Evolutionary conservation across 495 filamentous ascomycete species (phyloP).

Genomic region (Neurospora sp.): DNA sequence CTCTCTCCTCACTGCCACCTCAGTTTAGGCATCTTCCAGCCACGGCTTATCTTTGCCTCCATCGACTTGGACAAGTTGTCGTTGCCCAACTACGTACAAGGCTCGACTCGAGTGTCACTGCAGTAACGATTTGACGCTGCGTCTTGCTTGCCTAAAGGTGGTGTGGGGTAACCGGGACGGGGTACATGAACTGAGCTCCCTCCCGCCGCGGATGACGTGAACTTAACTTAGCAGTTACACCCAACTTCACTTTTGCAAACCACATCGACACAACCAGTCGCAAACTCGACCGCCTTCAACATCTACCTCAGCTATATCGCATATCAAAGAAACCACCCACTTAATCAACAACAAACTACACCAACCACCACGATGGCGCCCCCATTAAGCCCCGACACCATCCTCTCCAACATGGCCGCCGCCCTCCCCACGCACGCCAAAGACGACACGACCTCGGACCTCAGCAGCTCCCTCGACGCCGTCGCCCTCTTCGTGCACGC

Average conservation of each 20-base stretch:
- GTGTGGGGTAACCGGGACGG: background rate
- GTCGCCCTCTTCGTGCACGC: constrained; percentile 79
- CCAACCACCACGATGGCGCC: constrained; percentile 5
- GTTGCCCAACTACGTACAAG: background rate
- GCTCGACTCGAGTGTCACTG: background rate
- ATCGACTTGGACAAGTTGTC: background rate
- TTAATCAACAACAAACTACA: background rate
- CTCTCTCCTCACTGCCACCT: background rate
- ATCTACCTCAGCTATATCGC: background rate
- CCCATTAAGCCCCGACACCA: constrained; percentile 30
- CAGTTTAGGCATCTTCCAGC: background rate
- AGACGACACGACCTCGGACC: constrained; percentile 42
- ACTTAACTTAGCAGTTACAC: background rate
- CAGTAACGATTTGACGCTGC: background rate
- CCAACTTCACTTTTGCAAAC: background rate
- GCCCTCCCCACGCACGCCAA: constrained; percentile 44
- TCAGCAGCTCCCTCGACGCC: constrained; percentile 75
- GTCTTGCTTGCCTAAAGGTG: background rate
- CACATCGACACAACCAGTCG: background rate
- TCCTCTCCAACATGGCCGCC: constrained; percentile 47
- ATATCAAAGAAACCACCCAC: background rate
- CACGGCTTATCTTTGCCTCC: background rate
- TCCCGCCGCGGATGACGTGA: background rate
- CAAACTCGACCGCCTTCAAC: background rate
- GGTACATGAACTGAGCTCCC: background rate